A percentile compares a stretch with the other conserved stretches of the same genome.
These are phyloP conservation scores for Trapa bicornis DNA, from an alignment of 345 rosid genomes.

Conservation along the genomic window DNA sequence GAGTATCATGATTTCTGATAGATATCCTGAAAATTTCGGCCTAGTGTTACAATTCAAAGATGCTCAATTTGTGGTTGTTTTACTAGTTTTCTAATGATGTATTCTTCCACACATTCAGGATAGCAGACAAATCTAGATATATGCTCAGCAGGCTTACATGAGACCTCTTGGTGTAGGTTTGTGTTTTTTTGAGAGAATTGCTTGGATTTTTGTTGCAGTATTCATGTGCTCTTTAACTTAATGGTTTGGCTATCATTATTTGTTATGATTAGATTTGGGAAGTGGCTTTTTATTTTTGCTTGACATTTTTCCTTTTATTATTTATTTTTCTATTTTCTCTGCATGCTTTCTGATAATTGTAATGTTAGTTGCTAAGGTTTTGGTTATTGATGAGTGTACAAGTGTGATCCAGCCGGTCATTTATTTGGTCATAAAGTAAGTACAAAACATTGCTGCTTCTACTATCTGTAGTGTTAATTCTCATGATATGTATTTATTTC, in stretches of 20 bases:
- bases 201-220: background rate
- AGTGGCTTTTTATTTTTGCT: too few relatives aligned
- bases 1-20: background rate
- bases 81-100: background rate
- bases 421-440: constrained; percentile 94
- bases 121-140: constrained; percentile 92
- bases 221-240: background rate
- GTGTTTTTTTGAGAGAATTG: constrained; percentile 11
- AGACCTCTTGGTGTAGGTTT: constrained; percentile 98
- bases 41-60: background rate
- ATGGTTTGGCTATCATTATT: too few relatives aligned
- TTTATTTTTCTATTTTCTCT: background rate
- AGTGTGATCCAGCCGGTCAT: constrained; percentile 99
- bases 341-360: constrained; percentile 1
- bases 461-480: background rate
- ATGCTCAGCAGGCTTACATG: constrained; percentile 99
- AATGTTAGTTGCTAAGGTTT: constrained; percentile 77
- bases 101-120: constrained; percentile 32
- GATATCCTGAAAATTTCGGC: background rate
- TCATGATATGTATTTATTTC: too few relatives aligned
- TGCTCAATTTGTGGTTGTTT: background rate
- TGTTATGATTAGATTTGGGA: too few relatives aligned
- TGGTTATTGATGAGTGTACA: constrained; percentile 95
- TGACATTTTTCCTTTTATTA: too few relatives aligned
- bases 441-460: background rate